Base-by-base conservation (phyloP, 208 protist genomes). In the Leishmania lainsoni region DNA sequence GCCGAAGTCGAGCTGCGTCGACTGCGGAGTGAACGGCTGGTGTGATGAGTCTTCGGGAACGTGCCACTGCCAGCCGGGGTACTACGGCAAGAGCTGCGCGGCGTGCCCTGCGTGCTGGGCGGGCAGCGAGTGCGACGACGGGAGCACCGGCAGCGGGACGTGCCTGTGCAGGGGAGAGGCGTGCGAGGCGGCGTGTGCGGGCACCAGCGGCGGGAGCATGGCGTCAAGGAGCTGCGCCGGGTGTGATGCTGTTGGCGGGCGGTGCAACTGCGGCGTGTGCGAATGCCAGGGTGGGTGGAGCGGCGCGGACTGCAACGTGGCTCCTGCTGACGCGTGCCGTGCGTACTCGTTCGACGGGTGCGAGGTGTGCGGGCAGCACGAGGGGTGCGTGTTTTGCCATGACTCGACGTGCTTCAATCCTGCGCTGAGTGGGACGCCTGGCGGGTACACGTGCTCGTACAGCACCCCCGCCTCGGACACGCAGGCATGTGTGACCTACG, bases 341-440 rank as follows among this genome's bases (percentile, higher is more conserved):
- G 76, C 78, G 48, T 80, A 79, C 49, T 90, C 86, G 56, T 74
- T 92, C 16, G 80, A 79, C 63, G 88, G 88, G 48, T 92, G 88
- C 58, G 45, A 59, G 68, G 74, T 82, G 66, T 92, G 88, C 74
- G 74, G 56, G 51, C 70, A 76, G 54, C 76, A 80, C 39, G 66
- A 29, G 39, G 81, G 77, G 14, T 92, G 88, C 76, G 79, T 56
- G 75, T 92, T 88, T 73, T 92, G 88, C 83, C 75, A 70, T 39
- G 88, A 92, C 84, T 79, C 75, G 49, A 81, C 83, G 63, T 92
- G 88, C 81, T 86, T 85, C 84, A 84, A 85, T 54, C 76, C 73
- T 45, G 51, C 76, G 59, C 76, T 89, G 58, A 74, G 51, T 45
- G 88, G 79, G 39, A 82, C 81, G 10, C 26, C 49, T 42, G 68